Conservation (phyloP, 345 rosid genomes). For the Microthlaspi erraticum region DNA sequence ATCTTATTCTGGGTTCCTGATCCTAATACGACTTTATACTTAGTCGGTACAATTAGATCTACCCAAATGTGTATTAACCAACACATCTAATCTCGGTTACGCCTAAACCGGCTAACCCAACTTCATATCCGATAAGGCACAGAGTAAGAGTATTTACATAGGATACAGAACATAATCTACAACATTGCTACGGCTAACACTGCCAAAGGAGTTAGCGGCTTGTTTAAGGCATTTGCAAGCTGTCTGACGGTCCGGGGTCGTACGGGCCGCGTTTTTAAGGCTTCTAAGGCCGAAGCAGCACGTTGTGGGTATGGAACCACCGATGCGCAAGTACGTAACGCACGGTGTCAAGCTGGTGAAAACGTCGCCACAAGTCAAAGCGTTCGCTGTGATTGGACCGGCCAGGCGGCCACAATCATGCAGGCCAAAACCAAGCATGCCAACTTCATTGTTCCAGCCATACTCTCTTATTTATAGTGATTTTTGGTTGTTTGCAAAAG, state of each 20-base stretch:
- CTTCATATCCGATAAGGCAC: no score
- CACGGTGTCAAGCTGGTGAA: background rate
- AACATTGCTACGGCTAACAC: background rate
- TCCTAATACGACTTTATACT: no score
- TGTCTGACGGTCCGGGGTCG: constrained; percentile 40
- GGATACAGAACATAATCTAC: no score
- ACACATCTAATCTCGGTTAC: no score
- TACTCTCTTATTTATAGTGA: background rate
- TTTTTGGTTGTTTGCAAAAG: background rate
- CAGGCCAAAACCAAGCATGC: constrained; percentile 28
- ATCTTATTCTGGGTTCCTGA: no score
- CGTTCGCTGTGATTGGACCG: constrained; percentile 23
- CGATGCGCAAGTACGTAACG: constrained; percentile 31
- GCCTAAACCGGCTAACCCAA: no score
- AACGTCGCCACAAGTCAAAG: constrained; percentile 48
- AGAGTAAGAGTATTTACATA: no score
- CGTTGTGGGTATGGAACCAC: background rate
- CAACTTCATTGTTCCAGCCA: constrained; percentile 25
- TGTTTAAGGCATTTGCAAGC: constrained; percentile 40
- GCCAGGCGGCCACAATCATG: constrained; percentile 26
- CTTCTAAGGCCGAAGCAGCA: constrained; percentile 35
- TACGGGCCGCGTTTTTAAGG: constrained; percentile 19
- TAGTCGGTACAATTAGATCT: no score
- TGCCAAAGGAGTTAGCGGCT: no score
- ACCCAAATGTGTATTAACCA: no score